Evolutionary conservation across 2,329 filamentous ascomycete species (phyloP).

Genomic region (Colletotrichum cordylinicola): DNA sequence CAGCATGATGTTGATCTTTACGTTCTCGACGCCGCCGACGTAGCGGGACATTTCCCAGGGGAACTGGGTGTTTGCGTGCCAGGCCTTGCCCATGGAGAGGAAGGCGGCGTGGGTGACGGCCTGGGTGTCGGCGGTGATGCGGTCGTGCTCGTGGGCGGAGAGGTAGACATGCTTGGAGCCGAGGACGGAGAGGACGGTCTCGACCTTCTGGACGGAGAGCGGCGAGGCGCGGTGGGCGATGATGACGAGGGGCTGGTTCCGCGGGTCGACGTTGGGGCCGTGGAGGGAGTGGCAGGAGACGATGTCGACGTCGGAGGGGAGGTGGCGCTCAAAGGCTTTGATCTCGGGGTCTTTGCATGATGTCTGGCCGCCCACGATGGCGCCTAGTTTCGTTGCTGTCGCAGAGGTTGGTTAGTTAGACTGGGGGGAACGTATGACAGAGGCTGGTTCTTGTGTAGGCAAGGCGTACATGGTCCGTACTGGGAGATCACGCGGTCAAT

Average conservation of each 20-base stretch:
- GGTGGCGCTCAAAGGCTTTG: slow-evolving; percentile 85
- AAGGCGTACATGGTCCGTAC: slow-evolving; percentile 83
- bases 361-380: slow-evolving; percentile 96
- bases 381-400: slow-evolving; percentile 88
- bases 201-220: slow-evolving; percentile 77
- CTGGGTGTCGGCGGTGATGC: slow-evolving; percentile 97
- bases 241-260: slow-evolving; percentile 88
- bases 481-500: slow-evolving; percentile 87
- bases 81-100: slow-evolving; percentile 95
- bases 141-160: slow-evolving; percentile 86
- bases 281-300: slow-evolving; percentile 97
- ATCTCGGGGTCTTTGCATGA: slow-evolving; percentile 99
- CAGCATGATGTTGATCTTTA: slow-evolving; percentile 97
- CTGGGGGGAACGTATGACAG: neutral
- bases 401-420: neutral
- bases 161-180: slow-evolving; percentile 87
- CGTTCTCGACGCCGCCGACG: slow-evolving; percentile 96
- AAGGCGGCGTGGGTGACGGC: slow-evolving; percentile 98
- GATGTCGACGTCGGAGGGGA: slow-evolving; percentile 89
- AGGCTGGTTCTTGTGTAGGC: neutral
- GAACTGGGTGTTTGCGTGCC: slow-evolving; percentile 94
- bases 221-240: slow-evolving; percentile 92
- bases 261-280: slow-evolving; percentile 87
- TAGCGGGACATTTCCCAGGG: slow-evolving; percentile 98
- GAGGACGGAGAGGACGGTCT: slow-evolving; percentile 82